Conservation (phyloP, 768 basidiomycete genomes). For the Lentinus brumalis region DNA sequence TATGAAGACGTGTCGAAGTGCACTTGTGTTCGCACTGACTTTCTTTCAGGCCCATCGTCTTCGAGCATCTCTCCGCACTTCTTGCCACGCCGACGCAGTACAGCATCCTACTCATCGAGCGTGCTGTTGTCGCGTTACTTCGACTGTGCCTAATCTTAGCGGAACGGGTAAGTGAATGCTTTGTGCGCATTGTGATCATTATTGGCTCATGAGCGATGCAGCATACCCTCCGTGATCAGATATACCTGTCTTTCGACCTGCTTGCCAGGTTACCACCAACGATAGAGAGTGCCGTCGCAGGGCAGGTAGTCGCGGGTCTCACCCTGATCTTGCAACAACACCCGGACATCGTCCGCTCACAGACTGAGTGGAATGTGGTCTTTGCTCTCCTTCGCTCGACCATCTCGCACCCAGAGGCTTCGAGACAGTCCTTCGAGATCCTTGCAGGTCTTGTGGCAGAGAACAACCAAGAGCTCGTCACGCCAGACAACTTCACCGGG, state of each 20-base stretch:
- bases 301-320: conserved; percentile 88
- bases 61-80: conserved; percentile 87
- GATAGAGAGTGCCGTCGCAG: conserved; percentile 83
- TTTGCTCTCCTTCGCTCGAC: conserved; percentile 88
- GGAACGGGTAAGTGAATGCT: conserved; percentile 57
- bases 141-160: conserved; percentile 84
- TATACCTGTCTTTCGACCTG: conserved; percentile 92
- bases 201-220: conserved; percentile 32
- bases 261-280: conserved; percentile 75
- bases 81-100: conserved; percentile 78
- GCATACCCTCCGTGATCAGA: conserved; percentile 87
- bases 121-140: conserved; percentile 88
- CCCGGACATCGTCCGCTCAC: conserved; percentile 76
- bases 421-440: conserved; percentile 81
- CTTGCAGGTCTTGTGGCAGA: conserved; percentile 66
- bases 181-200: neutral
- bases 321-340: conserved; percentile 78
- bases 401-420: conserved; percentile 83
- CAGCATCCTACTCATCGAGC: conserved; percentile 88
- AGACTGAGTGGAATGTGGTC: conserved; percentile 95
- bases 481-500: conserved; percentile 78
- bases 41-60: conserved; percentile 80
- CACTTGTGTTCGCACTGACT: neutral
- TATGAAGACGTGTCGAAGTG: conserved; percentile 35
- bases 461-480: conserved; percentile 60